Base-by-base conservation (phyloP, 257 asterid genomes). In the Mentha longifolia region DNA sequence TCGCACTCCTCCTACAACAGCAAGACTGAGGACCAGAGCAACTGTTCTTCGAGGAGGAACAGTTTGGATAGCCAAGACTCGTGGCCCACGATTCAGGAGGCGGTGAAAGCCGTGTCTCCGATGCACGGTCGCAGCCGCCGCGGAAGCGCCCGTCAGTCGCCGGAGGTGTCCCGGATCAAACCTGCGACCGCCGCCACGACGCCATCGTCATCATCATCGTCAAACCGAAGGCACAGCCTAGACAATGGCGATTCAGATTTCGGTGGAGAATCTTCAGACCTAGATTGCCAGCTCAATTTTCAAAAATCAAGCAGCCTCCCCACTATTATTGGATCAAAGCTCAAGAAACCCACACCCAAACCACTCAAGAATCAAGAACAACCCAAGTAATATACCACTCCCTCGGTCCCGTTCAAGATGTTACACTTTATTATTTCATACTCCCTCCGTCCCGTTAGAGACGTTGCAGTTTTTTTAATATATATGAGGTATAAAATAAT, bases 251-350 rank as follows among this genome's bases (percentile, higher is more conserved):
- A 84, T 62, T 73, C 85, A 0, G 94, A 92, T 56, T 56, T 79
- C 43, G 96, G 87, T n/a, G 87, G 96, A 46, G 92, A 89, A 70
- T 81, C 95, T 58, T 89, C 96, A 11, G 96, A 93, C 80, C 65
- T 74, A 74, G 79, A 60, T 47, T 79, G 67, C 75, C 90, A 83
- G 45, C 63, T 76, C 50, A 80, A 39, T 55, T 42, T 77, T 67
- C 81, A 66, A 25, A 87, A 80, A 66, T 73, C 80, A 68, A 80
- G 69, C 56, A 77, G 65, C 71, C 51, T 69, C 45, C 72, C 90
- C 14, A 79, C 70, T 52, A 76, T 78, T 7, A 22, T 13, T 9
- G 96, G 61, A 54, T 76, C 91, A 13, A 88, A 85, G 74, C 33
- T 81, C 73, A 81, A 35, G 58, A 79, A 50, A 65, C 92, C 92